Evolutionary conservation across 805 yeast genomes (phyloP).

Genomic region (Kodamaea sagamina): DNA sequence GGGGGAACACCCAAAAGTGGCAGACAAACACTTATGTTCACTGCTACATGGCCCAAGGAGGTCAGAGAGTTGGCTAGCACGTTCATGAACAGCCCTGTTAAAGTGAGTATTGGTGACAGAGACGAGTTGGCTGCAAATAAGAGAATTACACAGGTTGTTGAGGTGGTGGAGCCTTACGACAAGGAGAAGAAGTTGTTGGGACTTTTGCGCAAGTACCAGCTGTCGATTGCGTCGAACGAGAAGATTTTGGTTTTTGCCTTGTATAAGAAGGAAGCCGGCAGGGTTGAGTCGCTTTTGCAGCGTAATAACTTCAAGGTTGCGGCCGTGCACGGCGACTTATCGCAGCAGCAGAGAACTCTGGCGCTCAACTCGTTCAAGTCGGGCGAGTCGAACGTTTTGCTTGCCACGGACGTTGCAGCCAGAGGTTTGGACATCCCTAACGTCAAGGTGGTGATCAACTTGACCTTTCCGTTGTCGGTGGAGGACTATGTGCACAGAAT

Average conservation of each 20-base stretch:
- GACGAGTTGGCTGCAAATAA: constrained; percentile 95
- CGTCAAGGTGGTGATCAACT: constrained; percentile 90
- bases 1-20: constrained; percentile 49
- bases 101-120: constrained; percentile 89
- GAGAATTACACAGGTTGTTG: constrained; percentile 90
- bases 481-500: constrained; percentile 97
- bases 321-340: constrained; percentile 94
- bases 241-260: constrained; percentile 90
- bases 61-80: constrained; percentile 88
- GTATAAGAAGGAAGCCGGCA: constrained; percentile 93
- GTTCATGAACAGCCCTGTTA: constrained; percentile 84
- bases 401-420: constrained; percentile 98
- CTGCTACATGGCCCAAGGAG: constrained; percentile 99
- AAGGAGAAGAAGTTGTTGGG: constrained; percentile 79
- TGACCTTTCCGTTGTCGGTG: constrained; percentile 94
- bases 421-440: constrained; percentile 97
- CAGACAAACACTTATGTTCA: constrained; percentile 95
- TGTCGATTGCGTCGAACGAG: constrained; percentile 65
- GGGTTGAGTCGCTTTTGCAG: constrained; percentile 76
- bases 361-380: constrained; percentile 84
- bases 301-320: constrained; percentile 79
- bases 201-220: constrained; percentile 71
- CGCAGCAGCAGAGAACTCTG: constrained; percentile 87
- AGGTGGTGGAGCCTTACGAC: constrained; percentile 73
- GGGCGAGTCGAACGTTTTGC: constrained; percentile 71